A percentile compares a stretch with the other conserved stretches of the same genome.
Evolutionary conservation across 1,284 basidiomycete genomes (phyloP).

Genomic region (Malassezia slooffiae): DNA sequence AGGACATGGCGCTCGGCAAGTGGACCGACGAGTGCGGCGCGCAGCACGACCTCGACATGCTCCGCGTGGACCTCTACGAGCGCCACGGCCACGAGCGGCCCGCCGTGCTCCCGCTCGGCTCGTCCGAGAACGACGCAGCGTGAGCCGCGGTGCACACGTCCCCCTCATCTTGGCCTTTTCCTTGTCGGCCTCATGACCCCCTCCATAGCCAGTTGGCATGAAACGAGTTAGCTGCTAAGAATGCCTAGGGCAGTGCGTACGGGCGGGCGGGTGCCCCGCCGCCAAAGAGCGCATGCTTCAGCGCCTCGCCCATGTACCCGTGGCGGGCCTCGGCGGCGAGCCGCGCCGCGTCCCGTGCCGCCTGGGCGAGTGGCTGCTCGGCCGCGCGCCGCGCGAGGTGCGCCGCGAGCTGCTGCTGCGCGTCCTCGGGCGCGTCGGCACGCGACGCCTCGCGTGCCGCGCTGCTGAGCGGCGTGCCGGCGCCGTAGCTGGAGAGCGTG

Average conservation of each 20-base stretch:
- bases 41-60: constrained; percentile 23
- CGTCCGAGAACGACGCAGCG: no score
- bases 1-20: constrained; percentile 12
- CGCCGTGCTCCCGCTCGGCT: constrained; percentile 17
- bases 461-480: constrained; percentile 5
- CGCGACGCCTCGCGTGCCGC: background rate
- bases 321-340: constrained; percentile 80
- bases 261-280: background rate
- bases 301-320: constrained; percentile 73
- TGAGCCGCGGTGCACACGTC: no score
- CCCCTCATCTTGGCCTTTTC: no score
- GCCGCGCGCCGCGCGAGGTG: constrained; percentile 3
- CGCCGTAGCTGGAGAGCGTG: background rate
- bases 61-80: constrained; percentile 31
- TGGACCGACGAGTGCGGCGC: constrained; percentile 17
- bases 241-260: background rate
- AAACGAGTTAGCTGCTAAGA: no score
- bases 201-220: no score
- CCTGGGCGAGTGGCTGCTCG: constrained; percentile 5
- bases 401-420: constrained; percentile 1
- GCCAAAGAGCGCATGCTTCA: constrained; percentile 57
- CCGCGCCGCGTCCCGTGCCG: constrained; percentile 55
- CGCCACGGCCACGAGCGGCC: constrained; percentile 25
- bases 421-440: constrained; percentile 1
- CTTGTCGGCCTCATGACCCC: no score